Evolutionary conservation across 1,139 yeast species (phyloP).

Genomic region (Saccharomycopsis hybrid): DNA sequence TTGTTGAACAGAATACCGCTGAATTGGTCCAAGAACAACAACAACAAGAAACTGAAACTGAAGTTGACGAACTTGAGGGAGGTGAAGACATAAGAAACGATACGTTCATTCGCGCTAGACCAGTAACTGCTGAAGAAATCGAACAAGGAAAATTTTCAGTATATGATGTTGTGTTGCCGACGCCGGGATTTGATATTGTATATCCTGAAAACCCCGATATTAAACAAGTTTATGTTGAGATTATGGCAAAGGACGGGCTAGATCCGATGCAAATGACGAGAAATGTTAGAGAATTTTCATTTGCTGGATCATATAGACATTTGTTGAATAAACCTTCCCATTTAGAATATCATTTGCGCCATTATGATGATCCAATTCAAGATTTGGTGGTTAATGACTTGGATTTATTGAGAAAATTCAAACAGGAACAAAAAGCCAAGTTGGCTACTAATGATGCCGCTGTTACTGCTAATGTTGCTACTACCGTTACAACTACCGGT

Average conservation of each 20-base stretch:
- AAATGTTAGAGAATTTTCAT: slow-evolving; percentile 78
- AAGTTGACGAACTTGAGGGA: slow-evolving; percentile 43
- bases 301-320: slow-evolving; percentile 84
- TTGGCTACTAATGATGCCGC: too few species aligned
- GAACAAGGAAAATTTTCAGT: slow-evolving; percentile 54
- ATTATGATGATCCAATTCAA: slow-evolving; percentile 56
- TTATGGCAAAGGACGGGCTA: slow-evolving; percentile 75
- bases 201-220: slow-evolving; percentile 70
- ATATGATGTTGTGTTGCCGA: slow-evolving; percentile 82
- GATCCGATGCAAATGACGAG: slow-evolving; percentile 84
- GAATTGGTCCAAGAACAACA: too few species aligned
- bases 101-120: slow-evolving; percentile 54
- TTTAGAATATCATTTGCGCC: slow-evolving; percentile 57
- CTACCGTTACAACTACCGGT: slow-evolving; percentile 1
- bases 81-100: slow-evolving; percentile 59
- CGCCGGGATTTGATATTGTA: slow-evolving; percentile 86
- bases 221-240: slow-evolving; percentile 55
- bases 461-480: too few species aligned
- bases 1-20: slow-evolving; percentile 33
- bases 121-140: slow-evolving; percentile 69
- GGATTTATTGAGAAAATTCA: slow-evolving; percentile 46
- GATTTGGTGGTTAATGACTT: slow-evolving; percentile 79
- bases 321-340: slow-evolving; percentile 63
- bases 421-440: slow-evolving; percentile 22
- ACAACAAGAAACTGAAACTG: slow-evolving; percentile 27